Conservation (phyloP, 345 rosid species). For the Cochlearia excelsa region DNA sequence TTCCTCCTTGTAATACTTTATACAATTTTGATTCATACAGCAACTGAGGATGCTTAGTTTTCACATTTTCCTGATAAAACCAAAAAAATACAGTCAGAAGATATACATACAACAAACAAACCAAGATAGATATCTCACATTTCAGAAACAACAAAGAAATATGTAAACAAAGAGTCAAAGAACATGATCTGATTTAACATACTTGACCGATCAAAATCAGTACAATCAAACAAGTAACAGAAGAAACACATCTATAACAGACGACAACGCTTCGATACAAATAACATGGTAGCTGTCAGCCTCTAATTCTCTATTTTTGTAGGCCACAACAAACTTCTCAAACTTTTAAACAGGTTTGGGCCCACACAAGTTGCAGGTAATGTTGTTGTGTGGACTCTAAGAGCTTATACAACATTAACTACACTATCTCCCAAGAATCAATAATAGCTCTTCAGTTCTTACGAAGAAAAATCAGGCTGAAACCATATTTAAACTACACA, state of each 20-base stretch:
- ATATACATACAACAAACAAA: neutral
- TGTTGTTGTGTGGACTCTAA: slow-evolving; percentile 31
- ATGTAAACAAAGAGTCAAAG: slow-evolving; percentile 2
- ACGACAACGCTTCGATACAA: slow-evolving; percentile 17
- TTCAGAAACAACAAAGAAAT: neutral
- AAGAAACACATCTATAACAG: neutral
- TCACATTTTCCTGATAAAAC: slow-evolving; percentile 70
- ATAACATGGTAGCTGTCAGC: slow-evolving; percentile 30
- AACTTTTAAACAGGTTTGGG: slow-evolving; percentile 21
- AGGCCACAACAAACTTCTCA: slow-evolving; percentile 30
- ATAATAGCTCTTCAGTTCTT: slow-evolving; percentile 25
- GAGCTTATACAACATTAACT: slow-evolving; percentile 22
- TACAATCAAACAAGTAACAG: slow-evolving; percentile 7
- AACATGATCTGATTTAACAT: slow-evolving; percentile 11
- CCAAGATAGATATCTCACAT: slow-evolving; percentile 9
- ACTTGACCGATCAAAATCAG: slow-evolving; percentile 18
- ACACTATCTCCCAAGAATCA: slow-evolving; percentile 23
- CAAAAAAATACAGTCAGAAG: slow-evolving; percentile 17
- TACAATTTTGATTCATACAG: slow-evolving; percentile 86
- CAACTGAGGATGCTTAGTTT: slow-evolving; percentile 96
- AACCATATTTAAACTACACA: slow-evolving; percentile 4
- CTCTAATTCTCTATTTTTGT: neutral
- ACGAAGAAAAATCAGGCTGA: slow-evolving; percentile 16
- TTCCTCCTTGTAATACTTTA: slow-evolving; percentile 93
- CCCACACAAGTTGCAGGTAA: slow-evolving; percentile 35